Evolutionary conservation across 2,329 filamentous ascomycete species (phyloP).

Genomic region (Camillea tinctor): DNA sequence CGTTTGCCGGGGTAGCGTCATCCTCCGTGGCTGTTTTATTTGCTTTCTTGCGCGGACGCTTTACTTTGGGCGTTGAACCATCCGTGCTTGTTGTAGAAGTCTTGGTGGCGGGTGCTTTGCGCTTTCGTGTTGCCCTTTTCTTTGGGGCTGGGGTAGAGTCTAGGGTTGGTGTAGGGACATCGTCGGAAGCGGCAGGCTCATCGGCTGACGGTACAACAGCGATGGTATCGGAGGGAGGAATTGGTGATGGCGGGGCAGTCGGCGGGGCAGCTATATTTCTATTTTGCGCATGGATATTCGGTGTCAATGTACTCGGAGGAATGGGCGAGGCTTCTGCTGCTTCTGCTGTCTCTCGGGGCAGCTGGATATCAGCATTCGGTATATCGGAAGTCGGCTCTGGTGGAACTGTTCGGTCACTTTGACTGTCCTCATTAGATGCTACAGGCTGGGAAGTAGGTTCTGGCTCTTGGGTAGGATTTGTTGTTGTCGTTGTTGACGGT

Average conservation of each 20-base stretch:
- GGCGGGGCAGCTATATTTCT: conserved; percentile 10
- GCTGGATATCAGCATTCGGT: conserved; percentile 5
- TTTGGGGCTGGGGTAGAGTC: conserved; percentile 13
- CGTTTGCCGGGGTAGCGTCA: conserved; percentile 12
- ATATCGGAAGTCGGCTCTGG: conserved; percentile 13
- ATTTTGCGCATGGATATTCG: conserved; percentile 8
- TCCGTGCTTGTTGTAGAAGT: conserved; percentile 7
- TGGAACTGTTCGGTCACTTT: conserved; percentile 2
- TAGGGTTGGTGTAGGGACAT: conserved; percentile 1
- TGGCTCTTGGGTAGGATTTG: too few species aligned
- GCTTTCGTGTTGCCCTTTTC: conserved; percentile 26
- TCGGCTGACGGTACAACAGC: conserved; percentile 10
- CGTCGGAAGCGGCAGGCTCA: conserved; percentile 3
- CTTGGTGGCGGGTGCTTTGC: conserved; percentile 22
- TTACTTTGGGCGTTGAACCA: conserved; percentile 31
- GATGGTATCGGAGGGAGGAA: conserved; percentile 15
- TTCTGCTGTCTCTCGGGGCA: conserved; percentile 4
- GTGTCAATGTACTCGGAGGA: conserved; percentile 4
- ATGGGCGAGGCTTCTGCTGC: conserved; percentile 4
- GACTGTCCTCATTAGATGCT: conserved; percentile 1
- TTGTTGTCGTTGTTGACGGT: conserved; percentile 3
- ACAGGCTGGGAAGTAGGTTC: conserved; percentile 3
- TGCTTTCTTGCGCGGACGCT: conserved; percentile 27
- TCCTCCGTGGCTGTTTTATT: conserved; percentile 11
- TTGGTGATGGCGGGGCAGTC: conserved; percentile 22